These are phyloP conservation scores for Colletotrichum echinochloae DNA, from an alignment of 2,329 filamentous ascomycete species.

Conservation along the genomic window DNA sequence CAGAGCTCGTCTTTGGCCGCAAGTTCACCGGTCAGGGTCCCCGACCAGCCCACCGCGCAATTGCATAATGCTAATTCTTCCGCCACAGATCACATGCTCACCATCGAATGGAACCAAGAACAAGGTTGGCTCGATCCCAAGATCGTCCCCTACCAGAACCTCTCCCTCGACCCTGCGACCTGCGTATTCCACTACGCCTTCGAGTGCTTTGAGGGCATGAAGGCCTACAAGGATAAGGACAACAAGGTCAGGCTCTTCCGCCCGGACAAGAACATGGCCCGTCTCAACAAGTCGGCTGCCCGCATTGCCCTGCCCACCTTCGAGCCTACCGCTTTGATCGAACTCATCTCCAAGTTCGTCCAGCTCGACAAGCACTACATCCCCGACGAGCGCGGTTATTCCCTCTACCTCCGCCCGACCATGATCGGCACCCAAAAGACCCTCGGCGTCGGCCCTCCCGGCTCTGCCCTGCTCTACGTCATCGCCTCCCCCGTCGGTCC, in stretches of 20 bases:
- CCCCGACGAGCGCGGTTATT: slow-evolving; percentile 87
- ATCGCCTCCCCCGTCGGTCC: slow-evolving; percentile 97
- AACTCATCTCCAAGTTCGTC: slow-evolving; percentile 84
- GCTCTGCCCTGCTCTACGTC: slow-evolving; percentile 90
- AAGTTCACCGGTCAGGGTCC: slow-evolving; percentile 82
- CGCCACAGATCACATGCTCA: slow-evolving; percentile 90
- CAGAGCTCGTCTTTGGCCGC: slow-evolving; percentile 89
- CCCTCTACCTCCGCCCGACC: slow-evolving; percentile 93
- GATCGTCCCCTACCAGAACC: slow-evolving; percentile 96
- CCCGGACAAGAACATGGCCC: slow-evolving; percentile 95
- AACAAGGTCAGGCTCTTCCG: slow-evolving; percentile 89
- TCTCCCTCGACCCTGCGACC: slow-evolving; percentile 93
- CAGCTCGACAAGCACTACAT: slow-evolving; percentile 91
- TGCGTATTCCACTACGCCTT: slow-evolving; percentile 99
- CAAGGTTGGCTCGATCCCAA: slow-evolving; percentile 85
- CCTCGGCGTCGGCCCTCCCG: slow-evolving; percentile 91
- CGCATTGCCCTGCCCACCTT: slow-evolving; percentile 95
- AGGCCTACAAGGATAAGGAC: slow-evolving; percentile 91
- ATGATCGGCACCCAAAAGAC: slow-evolving; percentile 98
- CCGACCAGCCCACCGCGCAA: not conserved
- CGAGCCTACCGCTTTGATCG: slow-evolving; percentile 77
- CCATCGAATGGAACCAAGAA: slow-evolving; percentile 89
- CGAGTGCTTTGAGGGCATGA: slow-evolving; percentile 99
- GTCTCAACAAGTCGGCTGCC: slow-evolving; percentile 89
- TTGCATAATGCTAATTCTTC: not conserved